Percentiles rank a stretch among this genome's conserved stretches.
phyloP scores from a whole-genome alignment of 2,329 filamentous ascomycete species.

The Fusarium lyarnte region DNA sequence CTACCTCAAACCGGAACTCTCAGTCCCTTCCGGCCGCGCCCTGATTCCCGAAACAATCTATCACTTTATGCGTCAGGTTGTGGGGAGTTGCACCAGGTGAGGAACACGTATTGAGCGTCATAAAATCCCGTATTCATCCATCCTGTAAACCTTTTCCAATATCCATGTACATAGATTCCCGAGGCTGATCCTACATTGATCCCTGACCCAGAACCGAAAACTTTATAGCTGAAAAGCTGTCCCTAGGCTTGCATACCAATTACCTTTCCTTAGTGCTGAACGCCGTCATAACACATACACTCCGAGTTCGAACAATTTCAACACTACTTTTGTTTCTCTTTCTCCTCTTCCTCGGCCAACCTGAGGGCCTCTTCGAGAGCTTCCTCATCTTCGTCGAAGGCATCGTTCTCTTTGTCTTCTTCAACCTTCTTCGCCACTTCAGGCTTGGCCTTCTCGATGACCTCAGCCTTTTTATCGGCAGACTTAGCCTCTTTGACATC shows the following conservation, averaged over 20 bases:
- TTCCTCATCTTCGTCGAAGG: slow-evolving; percentile 48
- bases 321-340: slow-evolving; percentile 29
- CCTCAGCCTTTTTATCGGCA: slow-evolving; percentile 42
- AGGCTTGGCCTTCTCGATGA: slow-evolving; percentile 33
- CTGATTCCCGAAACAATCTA: slow-evolving; percentile 16
- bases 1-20: slow-evolving; percentile 6
- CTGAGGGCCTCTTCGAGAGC: slow-evolving; percentile 50
- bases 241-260: slow-evolving; percentile 4
- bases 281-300: slow-evolving; percentile 30
- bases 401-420: slow-evolving; percentile 43
- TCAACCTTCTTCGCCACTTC: slow-evolving; percentile 21
- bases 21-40: not conserved
- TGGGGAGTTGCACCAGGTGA: not conserved
- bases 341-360: slow-evolving; percentile 44
- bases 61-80: not conserved
- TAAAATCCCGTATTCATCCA: not conserved
- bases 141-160: slow-evolving; percentile 7
- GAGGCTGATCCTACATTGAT: slow-evolving; percentile 19
- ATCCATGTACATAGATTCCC: slow-evolving; percentile 27
- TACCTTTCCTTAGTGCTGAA: slow-evolving; percentile 22
- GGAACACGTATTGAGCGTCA: not conserved
- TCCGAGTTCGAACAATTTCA: not conserved
- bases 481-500: slow-evolving; percentile 37
- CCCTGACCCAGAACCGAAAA: slow-evolving; percentile 11
- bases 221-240: slow-evolving; percentile 8